A percentile compares a stretch with the other conserved stretches of the same genome.
These are phyloP conservation scores for Fraxinus sp. DNA, from an alignment of 305 asterid genomes.

Conservation along the genomic window DNA sequence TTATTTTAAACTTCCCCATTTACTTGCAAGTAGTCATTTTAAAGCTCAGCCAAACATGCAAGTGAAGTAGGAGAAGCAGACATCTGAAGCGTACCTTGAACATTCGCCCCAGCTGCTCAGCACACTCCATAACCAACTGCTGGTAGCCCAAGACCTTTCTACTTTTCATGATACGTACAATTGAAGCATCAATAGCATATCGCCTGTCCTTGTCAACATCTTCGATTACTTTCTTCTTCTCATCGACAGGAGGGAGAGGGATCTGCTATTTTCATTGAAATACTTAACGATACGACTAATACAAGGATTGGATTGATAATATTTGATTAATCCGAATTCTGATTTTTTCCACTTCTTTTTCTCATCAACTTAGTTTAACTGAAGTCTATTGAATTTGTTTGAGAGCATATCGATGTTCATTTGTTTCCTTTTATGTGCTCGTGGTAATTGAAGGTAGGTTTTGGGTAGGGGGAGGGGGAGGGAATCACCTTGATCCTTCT, in stretches of 20 bases:
- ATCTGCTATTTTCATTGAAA: conserved; percentile 48
- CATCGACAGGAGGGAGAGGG: conserved; percentile 95
- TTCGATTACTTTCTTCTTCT: conserved; percentile 96
- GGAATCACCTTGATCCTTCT: conserved; percentile 79
- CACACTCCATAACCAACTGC: conserved; percentile 70
- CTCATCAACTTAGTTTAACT: neutral
- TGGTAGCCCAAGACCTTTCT: conserved; percentile 90
- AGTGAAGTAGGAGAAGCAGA: neutral
- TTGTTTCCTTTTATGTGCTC: neutral
- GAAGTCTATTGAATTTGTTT: neutral
- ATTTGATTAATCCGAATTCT: neutral
- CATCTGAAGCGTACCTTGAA: conserved; percentile 65
- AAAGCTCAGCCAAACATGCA: neutral
- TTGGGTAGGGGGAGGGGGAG: neutral
- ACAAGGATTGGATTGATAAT: neutral
- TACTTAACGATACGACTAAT: neutral
- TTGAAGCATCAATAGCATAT: conserved; percentile 94
- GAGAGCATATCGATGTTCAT: neutral
- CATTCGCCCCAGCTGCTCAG: conserved; percentile 87
- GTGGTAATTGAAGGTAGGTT: neutral
- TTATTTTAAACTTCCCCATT: neutral
- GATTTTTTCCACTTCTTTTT: neutral
- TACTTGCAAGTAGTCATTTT: neutral
- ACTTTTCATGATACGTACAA: conserved; percentile 97
- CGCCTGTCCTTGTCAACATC: conserved; percentile 95